Evolutionary conservation across 202 grass and related monocot species (phyloP), one percentile per base, ranked within the genome.

Genomic region (Tripidium arundinaceum): DNA sequence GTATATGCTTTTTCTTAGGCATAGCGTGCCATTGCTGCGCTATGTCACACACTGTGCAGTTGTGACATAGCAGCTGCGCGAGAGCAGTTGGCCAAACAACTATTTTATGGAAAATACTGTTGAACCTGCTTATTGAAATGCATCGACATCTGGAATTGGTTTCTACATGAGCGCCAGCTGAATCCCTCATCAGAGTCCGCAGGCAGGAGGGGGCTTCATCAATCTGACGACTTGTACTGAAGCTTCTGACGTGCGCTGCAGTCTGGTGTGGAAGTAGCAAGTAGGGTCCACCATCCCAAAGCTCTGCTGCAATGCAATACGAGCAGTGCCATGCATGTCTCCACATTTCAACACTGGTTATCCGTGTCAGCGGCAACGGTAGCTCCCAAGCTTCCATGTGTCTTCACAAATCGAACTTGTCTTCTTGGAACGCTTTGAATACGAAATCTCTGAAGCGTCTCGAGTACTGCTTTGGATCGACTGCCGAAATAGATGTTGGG

Each of bases 361-460:
- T 68, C 25, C 21, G 68, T 61, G 50, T 37, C 73, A 67, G 73
- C 38, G 15, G 65, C 66, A 37, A 62, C 18, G 2, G 22, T 72
- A 82, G 25, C 50, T 78, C 78, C 66, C 24, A 6, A 62, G 67
- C 72, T 38, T 59, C 38, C 49, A 68, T 63, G 60, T 62, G 74
- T 63, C 81, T 61, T 89, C 79, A 89, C 66, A 37, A 80, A 5
- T 91, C 83, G 59, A 78, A 70, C 60, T 75, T 84, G 7, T 94
- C 91, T 84, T 94, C 94, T 77, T 85, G 84, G 83, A 98, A 94
- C 52, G 94, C 92, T 83, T 87, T 94, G 86, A 83, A 92, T 25
- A 98, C 85, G 40, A 98, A 98, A 68, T 98, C 94, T 66, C 87
- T 93, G 47, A 98, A 98, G 68, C 94, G 90, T 74, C 86, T 98